Conservation (phyloP, 1,139 yeast genomes). For the Scheffersomyces lignicola region DNA sequence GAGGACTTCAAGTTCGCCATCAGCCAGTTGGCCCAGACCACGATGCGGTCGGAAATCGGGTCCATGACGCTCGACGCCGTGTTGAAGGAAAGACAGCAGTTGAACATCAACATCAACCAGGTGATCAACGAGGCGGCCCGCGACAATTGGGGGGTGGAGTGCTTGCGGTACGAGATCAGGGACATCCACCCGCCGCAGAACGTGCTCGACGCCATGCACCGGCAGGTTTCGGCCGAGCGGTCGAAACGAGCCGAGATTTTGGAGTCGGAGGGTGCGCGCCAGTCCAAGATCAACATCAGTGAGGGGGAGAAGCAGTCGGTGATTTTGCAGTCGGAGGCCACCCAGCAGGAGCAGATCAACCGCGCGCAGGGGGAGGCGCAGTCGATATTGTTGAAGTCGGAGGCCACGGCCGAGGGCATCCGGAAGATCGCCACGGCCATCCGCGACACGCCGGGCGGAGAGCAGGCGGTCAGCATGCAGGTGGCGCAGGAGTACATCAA, state of each 20-base stretch:
- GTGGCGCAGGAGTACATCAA: constrained; percentile 84
- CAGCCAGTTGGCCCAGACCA: constrained; percentile 83
- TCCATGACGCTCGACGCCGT: constrained; percentile 78
- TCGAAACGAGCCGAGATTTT: constrained; percentile 84
- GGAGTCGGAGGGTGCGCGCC: constrained; percentile 83
- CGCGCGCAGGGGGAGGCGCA: constrained; percentile 71
- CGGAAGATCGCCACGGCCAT: constrained; percentile 66
- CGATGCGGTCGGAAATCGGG: constrained; percentile 89
- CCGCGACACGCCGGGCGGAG: constrained; percentile 65
- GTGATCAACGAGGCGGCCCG: constrained; percentile 82
- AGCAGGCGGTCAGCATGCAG: constrained; percentile 73
- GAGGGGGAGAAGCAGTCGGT: constrained; percentile 76
- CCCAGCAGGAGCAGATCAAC: constrained; percentile 61
- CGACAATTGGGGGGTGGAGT: constrained; percentile 80
- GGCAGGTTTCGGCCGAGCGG: constrained; percentile 85
- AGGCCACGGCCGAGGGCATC: constrained; percentile 76
- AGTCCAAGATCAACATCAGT: constrained; percentile 75
- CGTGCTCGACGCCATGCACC: constrained; percentile 89
- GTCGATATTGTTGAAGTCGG: constrained; percentile 65
- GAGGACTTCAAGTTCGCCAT: constrained; percentile 88
- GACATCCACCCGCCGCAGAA: constrained; percentile 87
- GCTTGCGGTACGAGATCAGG: constrained; percentile 82
- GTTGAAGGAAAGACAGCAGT: constrained; percentile 68
- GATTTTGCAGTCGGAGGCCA: constrained; percentile 72
- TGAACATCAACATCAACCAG: constrained; percentile 72